phyloP scores from a whole-genome alignment of 805 yeast genomes.

The Vanderwaltozyma polyspora region DNA sequence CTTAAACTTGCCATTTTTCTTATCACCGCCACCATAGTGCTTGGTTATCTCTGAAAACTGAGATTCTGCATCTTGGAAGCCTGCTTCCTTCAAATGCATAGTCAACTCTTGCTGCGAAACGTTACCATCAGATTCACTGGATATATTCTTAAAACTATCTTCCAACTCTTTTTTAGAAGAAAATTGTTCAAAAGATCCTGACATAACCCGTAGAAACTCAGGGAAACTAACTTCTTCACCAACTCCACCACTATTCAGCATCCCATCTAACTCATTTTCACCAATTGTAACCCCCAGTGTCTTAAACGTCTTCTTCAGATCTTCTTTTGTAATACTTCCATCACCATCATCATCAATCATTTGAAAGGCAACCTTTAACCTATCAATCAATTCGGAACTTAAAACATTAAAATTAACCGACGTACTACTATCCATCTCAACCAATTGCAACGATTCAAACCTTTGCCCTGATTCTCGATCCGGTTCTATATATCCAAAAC shows the following conservation, averaged over 20 bases:
- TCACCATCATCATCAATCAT: constrained; percentile 76
- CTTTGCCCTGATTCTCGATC: no score
- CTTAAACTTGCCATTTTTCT: constrained; percentile 46
- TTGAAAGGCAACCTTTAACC: constrained; percentile 63
- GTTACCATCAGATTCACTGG: no score
- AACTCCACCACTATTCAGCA: constrained; percentile 32
- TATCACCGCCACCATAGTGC: constrained; percentile 43
- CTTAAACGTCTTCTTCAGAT: constrained; percentile 42
- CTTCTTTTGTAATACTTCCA: constrained; percentile 45
- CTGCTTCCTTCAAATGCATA: constrained; percentile 38
- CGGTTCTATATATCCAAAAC: no score
- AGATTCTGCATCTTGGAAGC: constrained; percentile 27
- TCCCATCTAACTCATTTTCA: constrained; percentile 34
- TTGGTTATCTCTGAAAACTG: constrained; percentile 43
- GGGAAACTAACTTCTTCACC: constrained; percentile 43
- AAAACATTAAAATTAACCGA: constrained; percentile 23
- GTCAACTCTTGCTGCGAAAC: no score
- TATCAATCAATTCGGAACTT: constrained; percentile 51
- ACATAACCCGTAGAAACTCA: constrained; percentile 52
- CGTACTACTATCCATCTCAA: neutral
- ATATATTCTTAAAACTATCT: constrained; percentile 42
- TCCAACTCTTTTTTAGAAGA: constrained; percentile 41
- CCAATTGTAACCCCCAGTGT: constrained; percentile 38
- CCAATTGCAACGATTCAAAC: no score
- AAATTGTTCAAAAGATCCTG: constrained; percentile 40